phyloP scores from a whole-genome alignment of 192 early-diverging fungal genomes.

The Thoreauomyces humboldtii region DNA sequence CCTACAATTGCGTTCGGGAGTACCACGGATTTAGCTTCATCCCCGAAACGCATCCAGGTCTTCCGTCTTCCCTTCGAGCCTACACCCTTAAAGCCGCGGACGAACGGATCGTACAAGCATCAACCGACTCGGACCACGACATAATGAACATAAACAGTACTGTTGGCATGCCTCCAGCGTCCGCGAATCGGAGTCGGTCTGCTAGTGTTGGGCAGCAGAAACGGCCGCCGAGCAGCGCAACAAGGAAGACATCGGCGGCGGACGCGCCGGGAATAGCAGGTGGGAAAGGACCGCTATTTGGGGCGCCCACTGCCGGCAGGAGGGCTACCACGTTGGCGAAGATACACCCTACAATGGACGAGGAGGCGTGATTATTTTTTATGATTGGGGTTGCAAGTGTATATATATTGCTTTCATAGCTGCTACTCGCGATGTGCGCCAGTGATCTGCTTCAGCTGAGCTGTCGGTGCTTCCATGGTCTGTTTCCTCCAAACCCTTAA shows the following conservation, averaged over 20 bases:
- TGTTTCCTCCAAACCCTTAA: no score
- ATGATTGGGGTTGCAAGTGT: no score
- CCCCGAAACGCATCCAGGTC: background rate
- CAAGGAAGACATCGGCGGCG: background rate
- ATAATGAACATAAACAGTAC: no score
- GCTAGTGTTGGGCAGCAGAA: background rate
- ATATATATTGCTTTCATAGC: no score
- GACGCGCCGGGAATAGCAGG: background rate
- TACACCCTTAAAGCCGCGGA: slow-evolving; percentile 24
- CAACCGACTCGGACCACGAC: slow-evolving; percentile 2
- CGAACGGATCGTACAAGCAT: slow-evolving; percentile 24
- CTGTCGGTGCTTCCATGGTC: no score
- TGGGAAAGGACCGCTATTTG: background rate
- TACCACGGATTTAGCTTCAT: slow-evolving; percentile 42
- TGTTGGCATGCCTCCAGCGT: background rate
- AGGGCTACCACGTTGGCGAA: slow-evolving; percentile 7
- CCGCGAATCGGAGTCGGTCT: background rate
- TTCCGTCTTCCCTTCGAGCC: slow-evolving; percentile 3
- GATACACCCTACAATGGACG: slow-evolving; percentile 4
- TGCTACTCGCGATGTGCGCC: no score
- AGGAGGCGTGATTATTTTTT: slow-evolving; percentile 2
- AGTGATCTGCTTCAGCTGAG: no score
- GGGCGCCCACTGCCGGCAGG: background rate
- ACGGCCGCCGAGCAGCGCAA: background rate
- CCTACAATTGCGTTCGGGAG: slow-evolving; percentile 29